Evolutionary conservation across 2,329 filamentous ascomycete species (phyloP).

Genomic region (Scedosporium boydii): DNA sequence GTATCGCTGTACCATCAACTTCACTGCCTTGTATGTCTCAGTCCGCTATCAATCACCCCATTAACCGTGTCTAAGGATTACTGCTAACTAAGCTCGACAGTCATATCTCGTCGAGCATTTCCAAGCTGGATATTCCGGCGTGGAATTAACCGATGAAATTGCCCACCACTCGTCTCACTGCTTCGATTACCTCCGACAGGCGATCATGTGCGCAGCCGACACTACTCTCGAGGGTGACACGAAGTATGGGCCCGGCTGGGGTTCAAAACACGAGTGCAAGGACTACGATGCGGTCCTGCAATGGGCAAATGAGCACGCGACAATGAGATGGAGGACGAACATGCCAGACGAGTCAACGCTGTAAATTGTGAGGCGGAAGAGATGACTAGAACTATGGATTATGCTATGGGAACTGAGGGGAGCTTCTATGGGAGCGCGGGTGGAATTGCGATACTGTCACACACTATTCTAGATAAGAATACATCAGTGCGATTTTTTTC

Average conservation of each 20-base stretch:
- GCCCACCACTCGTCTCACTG: constrained; percentile 26
- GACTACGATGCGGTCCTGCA: neutral
- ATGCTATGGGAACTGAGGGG: too few species aligned
- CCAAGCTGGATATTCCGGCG: neutral
- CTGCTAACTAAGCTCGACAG: constrained; percentile 3
- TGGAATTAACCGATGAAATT: constrained; percentile 2
- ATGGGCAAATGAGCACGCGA: neutral
- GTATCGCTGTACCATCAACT: constrained; percentile 12
- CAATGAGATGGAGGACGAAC: neutral
- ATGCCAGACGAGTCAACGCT: neutral
- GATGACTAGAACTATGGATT: too few species aligned
- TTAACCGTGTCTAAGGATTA: too few species aligned
- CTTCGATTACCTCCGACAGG: constrained; percentile 30
- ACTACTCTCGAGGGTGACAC: constrained; percentile 9
- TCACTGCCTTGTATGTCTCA: constrained; percentile 11
- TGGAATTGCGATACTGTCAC: too few species aligned
- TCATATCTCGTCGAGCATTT: constrained; percentile 3
- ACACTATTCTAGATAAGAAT: too few species aligned
- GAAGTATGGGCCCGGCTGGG: neutral
- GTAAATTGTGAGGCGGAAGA: too few species aligned
- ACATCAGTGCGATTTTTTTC: too few species aligned
- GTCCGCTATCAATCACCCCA: neutral
- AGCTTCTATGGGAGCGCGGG: too few species aligned
- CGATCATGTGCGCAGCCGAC: constrained; percentile 26
- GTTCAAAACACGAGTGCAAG: neutral